phyloP scores from a whole-genome alignment of 495 filamentous ascomycete genomes.

The Rusavskia elegans region DNA sequence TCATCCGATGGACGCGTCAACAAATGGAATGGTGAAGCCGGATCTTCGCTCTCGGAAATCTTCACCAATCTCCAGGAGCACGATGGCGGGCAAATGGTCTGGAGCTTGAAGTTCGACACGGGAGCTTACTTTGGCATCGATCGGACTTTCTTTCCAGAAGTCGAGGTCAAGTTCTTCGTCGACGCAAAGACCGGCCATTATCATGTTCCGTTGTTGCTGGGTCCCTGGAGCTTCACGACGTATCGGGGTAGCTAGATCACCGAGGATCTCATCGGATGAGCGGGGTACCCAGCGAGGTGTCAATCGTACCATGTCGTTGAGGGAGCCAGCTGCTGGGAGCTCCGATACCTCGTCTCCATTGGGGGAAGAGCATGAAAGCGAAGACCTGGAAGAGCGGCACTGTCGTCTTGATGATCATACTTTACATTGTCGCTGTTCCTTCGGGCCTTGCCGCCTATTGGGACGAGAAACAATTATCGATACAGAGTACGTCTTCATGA shows the following conservation, averaged over 20 bases:
- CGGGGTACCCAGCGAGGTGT: background rate
- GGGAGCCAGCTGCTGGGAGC: too few species aligned
- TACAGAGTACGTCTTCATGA: too few species aligned
- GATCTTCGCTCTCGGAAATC: constrained; percentile 21
- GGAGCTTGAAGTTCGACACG: constrained; percentile 66
- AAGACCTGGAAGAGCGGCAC: too few species aligned
- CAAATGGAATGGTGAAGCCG: constrained; percentile 40
- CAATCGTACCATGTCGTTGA: background rate
- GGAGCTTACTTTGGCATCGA: constrained; percentile 58
- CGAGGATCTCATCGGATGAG: background rate
- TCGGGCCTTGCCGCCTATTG: too few species aligned
- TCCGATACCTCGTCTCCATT: too few species aligned
- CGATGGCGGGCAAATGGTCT: constrained; percentile 32
- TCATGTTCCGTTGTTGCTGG: constrained; percentile 80
- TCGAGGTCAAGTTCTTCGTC: constrained; percentile 74
- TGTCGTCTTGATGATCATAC: too few species aligned
- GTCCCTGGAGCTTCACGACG: constrained; percentile 84
- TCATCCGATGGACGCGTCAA: constrained; percentile 78
- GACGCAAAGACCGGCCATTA: constrained; percentile 56
- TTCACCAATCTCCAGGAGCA: constrained; percentile 21
- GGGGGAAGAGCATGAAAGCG: too few species aligned
- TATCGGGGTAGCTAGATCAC: constrained; percentile 48
- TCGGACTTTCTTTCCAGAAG: constrained; percentile 79
- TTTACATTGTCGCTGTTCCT: too few species aligned
- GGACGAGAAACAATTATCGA: too few species aligned